Evolutionary conservation across 768 basidiomycete species (phyloP), one percentile per base, ranked within the genome.

Genomic region (Tulasnella sp.): DNA sequence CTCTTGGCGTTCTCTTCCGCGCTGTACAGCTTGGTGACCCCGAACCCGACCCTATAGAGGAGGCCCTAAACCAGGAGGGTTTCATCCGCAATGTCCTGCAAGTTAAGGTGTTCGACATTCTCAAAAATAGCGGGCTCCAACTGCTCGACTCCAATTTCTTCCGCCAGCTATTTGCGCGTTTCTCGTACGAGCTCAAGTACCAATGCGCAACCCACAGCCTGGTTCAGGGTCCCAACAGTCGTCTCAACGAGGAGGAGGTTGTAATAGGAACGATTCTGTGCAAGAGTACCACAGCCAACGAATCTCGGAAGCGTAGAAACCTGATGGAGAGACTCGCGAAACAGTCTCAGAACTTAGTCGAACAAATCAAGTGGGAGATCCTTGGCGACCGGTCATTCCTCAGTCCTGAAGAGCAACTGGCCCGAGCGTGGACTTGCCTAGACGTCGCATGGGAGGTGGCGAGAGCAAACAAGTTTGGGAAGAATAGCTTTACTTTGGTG

Each of bases 201-300:
- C 92, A 94, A 77, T 89, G 91, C 80, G 85, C 87, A 19, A 92
- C 91, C 0, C 93, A 93, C 83, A 89, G 91, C 0, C 84, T 94
- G 14, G 89, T 91, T 14, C 88, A 89, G 76, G 85, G 86, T 14
- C 87, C 90, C 0, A 90, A 88, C 9, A 87, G 87, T 12, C 87
- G 88, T 39, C 86, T 95, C 46, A 84, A 87, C 9, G 94, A 95
- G 83, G 91, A 92, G 74, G 94, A 95, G 82, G 87, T 94, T 34
- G 91, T 94, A 1, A 85, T 91, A 40, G 93, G 93, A 27, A 91
- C 91, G 0, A 95, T 95, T 79, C 85, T 94, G 62, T 92, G 90
- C 1, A 91, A 91, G 79, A 93, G 91, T 82, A 85, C 89, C 0
- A 18, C 72, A 1, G 18, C 42, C 42, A 73, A 39, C n/a, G 72